Evolutionary conservation across 2,329 filamentous ascomycete genomes (phyloP).

Genomic region (Alternaria ventricosa): DNA sequence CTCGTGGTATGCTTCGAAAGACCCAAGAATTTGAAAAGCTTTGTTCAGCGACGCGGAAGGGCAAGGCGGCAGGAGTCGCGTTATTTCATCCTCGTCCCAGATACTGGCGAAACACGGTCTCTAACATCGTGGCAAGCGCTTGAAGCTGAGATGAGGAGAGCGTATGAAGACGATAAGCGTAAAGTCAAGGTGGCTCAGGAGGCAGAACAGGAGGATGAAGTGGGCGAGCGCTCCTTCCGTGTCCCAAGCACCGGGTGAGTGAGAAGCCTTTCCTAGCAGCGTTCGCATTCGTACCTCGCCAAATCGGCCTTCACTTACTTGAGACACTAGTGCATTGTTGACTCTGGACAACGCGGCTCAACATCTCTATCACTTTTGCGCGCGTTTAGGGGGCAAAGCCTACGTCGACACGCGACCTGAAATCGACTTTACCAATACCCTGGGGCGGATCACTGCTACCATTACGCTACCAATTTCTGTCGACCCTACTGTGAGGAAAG

Average conservation of each 20-base stretch:
- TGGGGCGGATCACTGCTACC: slow-evolving; percentile 56
- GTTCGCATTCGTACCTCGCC: not conserved
- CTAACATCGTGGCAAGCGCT: slow-evolving; percentile 67
- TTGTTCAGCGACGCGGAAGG: slow-evolving; percentile 69
- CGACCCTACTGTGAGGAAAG: slow-evolving; percentile 64
- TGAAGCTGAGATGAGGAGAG: slow-evolving; percentile 74
- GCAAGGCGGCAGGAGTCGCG: slow-evolving; percentile 65
- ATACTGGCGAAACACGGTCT: slow-evolving; percentile 34
- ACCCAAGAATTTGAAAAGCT: slow-evolving; percentile 68
- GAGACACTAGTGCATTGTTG: slow-evolving; percentile 64
- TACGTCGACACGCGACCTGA: slow-evolving; percentile 72
- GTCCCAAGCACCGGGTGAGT: slow-evolving; percentile 39
- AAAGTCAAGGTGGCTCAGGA: slow-evolving; percentile 54
- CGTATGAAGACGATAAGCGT: slow-evolving; percentile 70
- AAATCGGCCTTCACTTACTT: not conserved
- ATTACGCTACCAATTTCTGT: slow-evolving; percentile 76
- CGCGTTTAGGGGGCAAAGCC: slow-evolving; percentile 61
- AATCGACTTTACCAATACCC: slow-evolving; percentile 63
- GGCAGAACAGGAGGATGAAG: slow-evolving; percentile 58
- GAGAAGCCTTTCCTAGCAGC: not conserved
- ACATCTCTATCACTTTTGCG: slow-evolving; percentile 86
- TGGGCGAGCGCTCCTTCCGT: slow-evolving; percentile 35
- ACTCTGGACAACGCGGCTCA: slow-evolving; percentile 74
- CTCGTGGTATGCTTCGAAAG: slow-evolving; percentile 69
- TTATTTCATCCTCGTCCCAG: slow-evolving; percentile 60